Percentiles rank a stretch among this genome's conserved stretches.
These are phyloP conservation scores for Dendrocalamus sinicus DNA, from an alignment of 176 grass and related monocot species.

Conservation along the genomic window DNA sequence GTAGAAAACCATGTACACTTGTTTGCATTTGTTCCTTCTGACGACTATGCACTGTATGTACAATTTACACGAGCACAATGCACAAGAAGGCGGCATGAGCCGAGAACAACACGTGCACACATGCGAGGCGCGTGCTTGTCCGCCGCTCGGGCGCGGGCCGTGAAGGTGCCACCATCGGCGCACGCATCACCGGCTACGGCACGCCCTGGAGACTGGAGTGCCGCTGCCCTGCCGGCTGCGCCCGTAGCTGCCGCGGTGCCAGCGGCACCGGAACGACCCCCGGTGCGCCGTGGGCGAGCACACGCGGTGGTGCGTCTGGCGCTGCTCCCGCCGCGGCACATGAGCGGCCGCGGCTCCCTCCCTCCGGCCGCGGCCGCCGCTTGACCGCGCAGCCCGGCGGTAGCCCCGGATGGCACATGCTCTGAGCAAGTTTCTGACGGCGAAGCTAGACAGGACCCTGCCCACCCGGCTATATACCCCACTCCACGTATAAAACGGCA, in stretches of 20 bases:
- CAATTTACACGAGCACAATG: background rate
- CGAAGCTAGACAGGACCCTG: background rate
- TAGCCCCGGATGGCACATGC: conserved; percentile 63
- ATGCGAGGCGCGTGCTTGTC: background rate
- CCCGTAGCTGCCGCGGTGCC: conserved; percentile 53
- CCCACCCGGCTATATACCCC: background rate
- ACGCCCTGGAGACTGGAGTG: background rate
- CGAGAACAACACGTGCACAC: background rate
- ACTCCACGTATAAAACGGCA: conserved; percentile 4
- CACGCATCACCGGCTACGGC: background rate
- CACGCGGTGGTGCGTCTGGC: conserved; percentile 40
- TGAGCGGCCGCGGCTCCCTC: background rate
- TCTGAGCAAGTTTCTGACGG: background rate
- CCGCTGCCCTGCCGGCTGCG: conserved; percentile 40
- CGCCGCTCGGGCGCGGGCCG: background rate
- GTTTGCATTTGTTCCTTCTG: background rate
- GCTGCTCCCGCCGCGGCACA: background rate
- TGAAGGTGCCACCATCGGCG: conserved; percentile 1
- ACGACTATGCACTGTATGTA: conserved; percentile 16
- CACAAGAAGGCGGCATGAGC: conserved; percentile 7
- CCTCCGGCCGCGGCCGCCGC: conserved; percentile 27
- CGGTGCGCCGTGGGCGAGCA: conserved; percentile 66
- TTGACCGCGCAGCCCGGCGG: conserved; percentile 47
- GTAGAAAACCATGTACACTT: conserved; percentile 1
- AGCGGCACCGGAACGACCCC: conserved; percentile 74